A percentile compares a stretch with the other conserved stretches of the same genome.
phyloP scores from a whole-genome alignment of 2,329 filamentous ascomycete species.

The Alternaria consortialis region DNA sequence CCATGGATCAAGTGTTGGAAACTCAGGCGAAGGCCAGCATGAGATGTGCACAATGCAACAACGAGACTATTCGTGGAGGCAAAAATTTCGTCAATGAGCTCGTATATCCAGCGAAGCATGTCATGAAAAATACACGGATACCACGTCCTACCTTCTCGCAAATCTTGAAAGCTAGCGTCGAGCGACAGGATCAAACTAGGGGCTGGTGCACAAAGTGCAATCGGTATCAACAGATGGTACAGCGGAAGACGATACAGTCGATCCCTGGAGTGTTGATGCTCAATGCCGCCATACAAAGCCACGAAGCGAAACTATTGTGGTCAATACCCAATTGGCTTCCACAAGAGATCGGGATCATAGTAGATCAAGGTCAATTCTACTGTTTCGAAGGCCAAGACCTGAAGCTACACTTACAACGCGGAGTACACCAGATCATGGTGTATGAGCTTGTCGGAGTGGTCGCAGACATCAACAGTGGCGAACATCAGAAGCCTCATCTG shows the following conservation, averaged over 20 bases:
- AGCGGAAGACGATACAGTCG: conserved; percentile 81
- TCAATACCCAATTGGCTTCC: conserved; percentile 89
- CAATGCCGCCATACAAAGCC: conserved; percentile 77
- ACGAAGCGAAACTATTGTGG: conserved; percentile 84
- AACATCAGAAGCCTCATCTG: conserved; percentile 87
- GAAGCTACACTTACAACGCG: conserved; percentile 78
- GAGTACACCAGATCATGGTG: conserved; percentile 81
- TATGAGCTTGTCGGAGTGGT: conserved; percentile 93
- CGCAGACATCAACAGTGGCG: conserved; percentile 85
- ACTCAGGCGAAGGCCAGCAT: conserved; percentile 78
- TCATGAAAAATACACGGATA: conserved; percentile 65
- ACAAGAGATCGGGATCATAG: conserved; percentile 90
- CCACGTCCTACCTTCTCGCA: conserved; percentile 76
- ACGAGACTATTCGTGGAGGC: conserved; percentile 82
- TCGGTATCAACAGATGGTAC: conserved; percentile 86
- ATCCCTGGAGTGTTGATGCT: conserved; percentile 88
- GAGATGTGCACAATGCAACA: conserved; percentile 84
- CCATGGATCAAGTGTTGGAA: conserved; percentile 77
- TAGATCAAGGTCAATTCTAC: conserved; percentile 90
- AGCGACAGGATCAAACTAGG: conserved; percentile 85
- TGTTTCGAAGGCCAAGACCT: conserved; percentile 95
- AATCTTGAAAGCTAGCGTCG: conserved; percentile 90
- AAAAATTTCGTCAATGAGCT: conserved; percentile 86
- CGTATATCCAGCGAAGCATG: conserved; percentile 73
- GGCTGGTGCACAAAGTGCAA: conserved; percentile 95